Conservation (phyloP, 768 basidiomycete species). For the Stropharia rugosoannulata region DNA sequence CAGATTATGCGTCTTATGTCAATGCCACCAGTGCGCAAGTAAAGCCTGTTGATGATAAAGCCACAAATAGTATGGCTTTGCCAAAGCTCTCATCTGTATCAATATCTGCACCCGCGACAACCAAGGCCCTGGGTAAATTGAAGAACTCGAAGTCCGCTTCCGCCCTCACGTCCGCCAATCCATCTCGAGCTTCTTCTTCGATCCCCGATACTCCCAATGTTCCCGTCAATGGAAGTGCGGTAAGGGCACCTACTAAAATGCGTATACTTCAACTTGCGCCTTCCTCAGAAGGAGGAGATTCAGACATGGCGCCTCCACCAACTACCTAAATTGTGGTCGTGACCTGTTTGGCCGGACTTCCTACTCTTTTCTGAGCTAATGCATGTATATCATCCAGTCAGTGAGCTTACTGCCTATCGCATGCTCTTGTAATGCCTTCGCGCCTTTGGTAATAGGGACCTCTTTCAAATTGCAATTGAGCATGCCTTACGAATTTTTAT, state of each 20-base stretch:
- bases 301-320: constrained; percentile 35
- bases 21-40: constrained; percentile 27
- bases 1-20: constrained; percentile 49
- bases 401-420: too few relatives aligned
- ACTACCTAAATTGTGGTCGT: constrained; percentile 19
- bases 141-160: constrained; percentile 42
- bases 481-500: too few relatives aligned
- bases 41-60: constrained; percentile 32
- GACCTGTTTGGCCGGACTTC: too few relatives aligned
- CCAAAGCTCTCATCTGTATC: constrained; percentile 41
- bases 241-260: constrained; percentile 65
- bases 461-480: too few relatives aligned
- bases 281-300: constrained; percentile 51
- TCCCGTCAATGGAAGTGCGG: constrained; percentile 25
- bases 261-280: constrained; percentile 56
- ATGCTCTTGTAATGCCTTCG: too few relatives aligned
- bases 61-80: constrained; percentile 22
- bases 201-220: constrained; percentile 39
- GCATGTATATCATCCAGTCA: too few relatives aligned
- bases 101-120: constrained; percentile 44
- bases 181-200: constrained; percentile 58
- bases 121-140: constrained; percentile 38
- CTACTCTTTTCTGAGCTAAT: too few relatives aligned
- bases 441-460: too few relatives aligned
- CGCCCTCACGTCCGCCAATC: constrained; percentile 45